These are phyloP conservation scores for Monosporascus sp. DNA, from an alignment of 2,329 filamentous ascomycete genomes.

Conservation along the genomic window DNA sequence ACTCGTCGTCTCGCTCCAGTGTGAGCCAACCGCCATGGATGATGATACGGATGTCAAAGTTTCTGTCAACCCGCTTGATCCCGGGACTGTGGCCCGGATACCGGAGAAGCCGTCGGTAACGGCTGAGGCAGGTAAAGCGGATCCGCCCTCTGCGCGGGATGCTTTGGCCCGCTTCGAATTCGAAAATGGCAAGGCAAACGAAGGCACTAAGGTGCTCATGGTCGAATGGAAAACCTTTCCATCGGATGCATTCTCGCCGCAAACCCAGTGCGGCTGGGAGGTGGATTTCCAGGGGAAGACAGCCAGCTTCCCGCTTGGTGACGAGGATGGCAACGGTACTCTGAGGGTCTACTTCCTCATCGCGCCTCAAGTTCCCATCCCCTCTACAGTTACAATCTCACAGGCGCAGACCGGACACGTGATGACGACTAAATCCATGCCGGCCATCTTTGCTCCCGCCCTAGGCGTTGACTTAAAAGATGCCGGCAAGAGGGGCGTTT, in stretches of 20 bases:
- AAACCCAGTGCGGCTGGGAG: slow-evolving; percentile 50
- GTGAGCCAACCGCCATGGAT: background rate
- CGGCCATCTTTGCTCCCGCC: slow-evolving; percentile 78
- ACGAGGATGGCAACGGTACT: slow-evolving; percentile 39
- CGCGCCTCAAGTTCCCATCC: slow-evolving; percentile 65
- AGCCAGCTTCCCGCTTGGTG: slow-evolving; percentile 61
- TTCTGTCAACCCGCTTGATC: background rate
- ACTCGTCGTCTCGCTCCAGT: background rate
- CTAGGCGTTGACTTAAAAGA: slow-evolving; percentile 61
- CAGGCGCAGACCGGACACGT: slow-evolving; percentile 30
- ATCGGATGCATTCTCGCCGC: slow-evolving; percentile 24
- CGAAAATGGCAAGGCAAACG: slow-evolving; percentile 67
- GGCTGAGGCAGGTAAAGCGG: slow-evolving; percentile 32
- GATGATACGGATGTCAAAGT: background rate
- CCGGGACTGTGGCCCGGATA: background rate
- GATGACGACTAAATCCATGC: slow-evolving; percentile 68
- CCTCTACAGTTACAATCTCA: slow-evolving; percentile 63
- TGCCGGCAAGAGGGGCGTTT: slow-evolving; percentile 70
- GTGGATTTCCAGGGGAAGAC: slow-evolving; percentile 81
- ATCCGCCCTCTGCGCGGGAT: slow-evolving; percentile 38
- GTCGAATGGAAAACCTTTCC: slow-evolving; percentile 68
- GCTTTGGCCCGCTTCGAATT: slow-evolving; percentile 86
- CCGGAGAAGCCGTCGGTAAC: slow-evolving; percentile 10
- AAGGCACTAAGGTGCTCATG: slow-evolving; percentile 89
- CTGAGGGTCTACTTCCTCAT: slow-evolving; percentile 77